Evolutionary conservation across 208 protist species (phyloP).

Genomic region (Leishmania guyanensis): DNA sequence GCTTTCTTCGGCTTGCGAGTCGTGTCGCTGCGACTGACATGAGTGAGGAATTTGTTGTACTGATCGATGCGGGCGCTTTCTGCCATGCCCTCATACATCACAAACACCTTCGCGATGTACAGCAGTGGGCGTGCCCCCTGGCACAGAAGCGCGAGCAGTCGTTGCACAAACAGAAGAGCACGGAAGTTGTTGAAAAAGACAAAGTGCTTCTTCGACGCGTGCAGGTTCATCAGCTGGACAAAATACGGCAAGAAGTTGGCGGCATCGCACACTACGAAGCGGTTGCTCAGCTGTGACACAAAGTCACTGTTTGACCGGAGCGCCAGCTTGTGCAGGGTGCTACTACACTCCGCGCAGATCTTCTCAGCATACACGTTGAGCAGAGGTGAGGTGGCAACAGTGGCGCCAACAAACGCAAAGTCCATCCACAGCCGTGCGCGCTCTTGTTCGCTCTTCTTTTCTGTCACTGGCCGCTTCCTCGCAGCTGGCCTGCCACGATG

Average conservation of each 20-base stretch:
- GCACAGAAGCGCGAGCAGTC: conserved; percentile 55
- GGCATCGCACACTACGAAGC: conserved; percentile 73
- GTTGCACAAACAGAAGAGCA: conserved; percentile 70
- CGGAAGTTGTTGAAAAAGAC: conserved; percentile 90
- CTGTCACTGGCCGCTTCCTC: background rate
- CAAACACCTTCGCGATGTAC: conserved; percentile 69
- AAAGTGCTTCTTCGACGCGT: conserved; percentile 91
- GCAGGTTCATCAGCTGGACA: conserved; percentile 87
- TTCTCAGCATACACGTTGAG: conserved; percentile 46
- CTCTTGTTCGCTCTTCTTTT: background rate
- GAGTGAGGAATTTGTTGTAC: conserved; percentile 86
- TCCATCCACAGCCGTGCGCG: conserved; percentile 38
- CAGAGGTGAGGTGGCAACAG: conserved; percentile 63
- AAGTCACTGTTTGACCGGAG: conserved; percentile 57
- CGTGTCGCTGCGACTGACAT: conserved; percentile 24
- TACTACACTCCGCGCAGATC: conserved; percentile 27
- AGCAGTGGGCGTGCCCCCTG: conserved; percentile 55
- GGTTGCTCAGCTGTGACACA: conserved; percentile 74
- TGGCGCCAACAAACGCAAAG: conserved; percentile 86
- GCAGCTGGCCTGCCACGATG: background rate
- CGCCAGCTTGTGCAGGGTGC: conserved; percentile 42
- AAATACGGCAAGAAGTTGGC: conserved; percentile 70
- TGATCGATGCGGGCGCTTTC: conserved; percentile 75
- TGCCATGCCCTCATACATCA: conserved; percentile 88
- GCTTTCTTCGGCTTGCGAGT: conserved; percentile 32